A percentile compares a stretch with the other conserved stretches of the same genome.
Evolutionary conservation across 345 rosid species (phyloP).

Genomic region (Erodium maritimum): DNA sequence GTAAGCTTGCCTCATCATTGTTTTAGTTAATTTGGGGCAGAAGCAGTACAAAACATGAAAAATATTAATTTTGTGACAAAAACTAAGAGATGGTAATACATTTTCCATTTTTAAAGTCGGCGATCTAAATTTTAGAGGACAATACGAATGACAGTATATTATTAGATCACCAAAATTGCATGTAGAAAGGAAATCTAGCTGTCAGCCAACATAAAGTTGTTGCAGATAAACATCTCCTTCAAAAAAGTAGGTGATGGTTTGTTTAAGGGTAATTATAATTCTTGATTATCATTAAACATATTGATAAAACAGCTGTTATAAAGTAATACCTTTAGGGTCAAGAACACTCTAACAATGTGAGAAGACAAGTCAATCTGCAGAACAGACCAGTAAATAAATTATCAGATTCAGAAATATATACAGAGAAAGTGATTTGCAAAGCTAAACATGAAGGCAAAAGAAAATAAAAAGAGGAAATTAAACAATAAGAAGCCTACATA

Average conservation of each 20-base stretch:
- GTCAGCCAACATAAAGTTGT: neutral
- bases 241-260: neutral
- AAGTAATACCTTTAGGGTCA: slow-evolving; percentile 70
- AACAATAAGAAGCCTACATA: neutral
- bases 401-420: slow-evolving; percentile 3
- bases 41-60: too few species aligned
- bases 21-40: too few species aligned
- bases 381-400: neutral
- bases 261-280: neutral
- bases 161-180: too few species aligned
- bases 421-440: slow-evolving; percentile 8
- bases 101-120: too few species aligned
- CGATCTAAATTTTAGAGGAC: too few species aligned
- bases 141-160: too few species aligned
- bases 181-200: too few species aligned
- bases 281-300: neutral
- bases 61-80: too few species aligned
- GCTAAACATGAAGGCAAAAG: neutral
- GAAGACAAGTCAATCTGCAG: slow-evolving; percentile 88
- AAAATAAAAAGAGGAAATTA: neutral
- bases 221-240: neutral
- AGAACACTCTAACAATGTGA: slow-evolving; percentile 69
- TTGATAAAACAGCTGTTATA: neutral
- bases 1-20: too few species aligned
- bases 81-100: too few species aligned